Evolutionary conservation across 371 early-diverging fungal species (phyloP).

Genomic region (Mortierella sp.): DNA sequence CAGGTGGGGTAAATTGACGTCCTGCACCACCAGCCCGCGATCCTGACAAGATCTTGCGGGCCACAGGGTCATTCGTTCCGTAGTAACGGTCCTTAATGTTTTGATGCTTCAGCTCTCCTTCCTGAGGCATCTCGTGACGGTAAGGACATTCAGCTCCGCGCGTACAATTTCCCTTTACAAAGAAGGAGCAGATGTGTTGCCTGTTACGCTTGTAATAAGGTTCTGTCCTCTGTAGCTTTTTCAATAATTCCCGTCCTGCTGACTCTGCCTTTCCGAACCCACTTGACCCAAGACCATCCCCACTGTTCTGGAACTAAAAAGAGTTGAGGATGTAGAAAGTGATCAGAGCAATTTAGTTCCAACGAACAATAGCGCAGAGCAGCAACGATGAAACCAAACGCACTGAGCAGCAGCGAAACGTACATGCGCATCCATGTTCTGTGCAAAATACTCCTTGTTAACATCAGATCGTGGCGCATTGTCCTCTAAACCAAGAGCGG

Average conservation of each 20-base stretch:
- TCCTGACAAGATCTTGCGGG: constrained; percentile 80
- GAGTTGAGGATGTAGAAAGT: background rate
- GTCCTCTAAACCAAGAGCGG: constrained; percentile 79
- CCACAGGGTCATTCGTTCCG: constrained; percentile 95
- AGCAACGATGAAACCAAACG: no score
- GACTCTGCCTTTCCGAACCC: constrained; percentile 82
- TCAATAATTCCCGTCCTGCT: constrained; percentile 83
- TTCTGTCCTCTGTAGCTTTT: constrained; percentile 83
- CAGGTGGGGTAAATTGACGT: constrained; percentile 63
- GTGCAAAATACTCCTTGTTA: constrained; percentile 91
- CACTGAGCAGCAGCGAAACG: constrained; percentile 2
- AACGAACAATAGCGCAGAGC: background rate
- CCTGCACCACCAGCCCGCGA: constrained; percentile 56
- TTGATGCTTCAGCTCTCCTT: constrained; percentile 85
- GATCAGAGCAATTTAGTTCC: background rate
- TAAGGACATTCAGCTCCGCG: constrained; percentile 94
- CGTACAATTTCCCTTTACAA: constrained; percentile 91
- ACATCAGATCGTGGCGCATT: constrained; percentile 84
- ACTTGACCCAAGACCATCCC: constrained; percentile 67
- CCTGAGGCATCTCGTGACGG: constrained; percentile 89
- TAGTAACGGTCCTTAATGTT: constrained; percentile 94
- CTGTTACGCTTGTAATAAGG: constrained; percentile 94
- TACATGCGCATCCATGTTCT: constrained; percentile 85
- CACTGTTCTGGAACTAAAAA: constrained; percentile 51
- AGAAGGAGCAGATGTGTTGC: constrained; percentile 95